Evolutionary conservation across 2,329 filamentous ascomycete genomes (phyloP), one percentile per base, ranked within the genome.

Genomic region (Claviceps sp.): DNA sequence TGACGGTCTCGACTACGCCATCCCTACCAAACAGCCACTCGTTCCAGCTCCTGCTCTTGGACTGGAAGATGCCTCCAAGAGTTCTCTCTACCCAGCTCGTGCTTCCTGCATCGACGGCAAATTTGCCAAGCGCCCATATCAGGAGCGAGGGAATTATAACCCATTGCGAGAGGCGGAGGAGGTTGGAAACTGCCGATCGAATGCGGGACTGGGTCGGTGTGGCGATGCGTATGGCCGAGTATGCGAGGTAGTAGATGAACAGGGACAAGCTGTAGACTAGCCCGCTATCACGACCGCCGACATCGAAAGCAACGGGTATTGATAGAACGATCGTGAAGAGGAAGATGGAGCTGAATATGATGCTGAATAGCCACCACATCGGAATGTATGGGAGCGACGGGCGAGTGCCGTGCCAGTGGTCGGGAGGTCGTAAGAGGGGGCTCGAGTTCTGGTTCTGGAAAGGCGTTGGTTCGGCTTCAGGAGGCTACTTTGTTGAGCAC

Each of bases 291-390:
- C 89, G 84, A 56, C 93, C 93, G 66, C 93, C 93, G 63, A 97
- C 91, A 80, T 98, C 93, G 73, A 97, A 97, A 63, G 91, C 88
- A 65, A 98, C 84, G 56, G 93, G 93, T 66, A 98, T 93, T 56
- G 89, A 95, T 65, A 97, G 86, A 65, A 97, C 83, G 68, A 96
- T 89, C 71, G 87, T 87, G 70, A 90, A 78, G 62, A 97, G 82
- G 72, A 96, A 97, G 70, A 88, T 71, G 65, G 84, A 76, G 71
- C 88, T 88, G 64, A 88, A 88, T 61, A 90, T 66, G 67, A 85
- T 78, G 66, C 85, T 84, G 69, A 90, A 81, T 69, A 91, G 76
- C 85, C 76, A 79, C 76, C 85, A 89, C 87, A 95, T 95, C 70
- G 73, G 65, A 60, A 62, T 67, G 65, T 62, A 59, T 59, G 59